These are phyloP conservation scores for Alternaria sp. DNA, from an alignment of 2,329 filamentous ascomycete species.

Conservation along the genomic window DNA sequence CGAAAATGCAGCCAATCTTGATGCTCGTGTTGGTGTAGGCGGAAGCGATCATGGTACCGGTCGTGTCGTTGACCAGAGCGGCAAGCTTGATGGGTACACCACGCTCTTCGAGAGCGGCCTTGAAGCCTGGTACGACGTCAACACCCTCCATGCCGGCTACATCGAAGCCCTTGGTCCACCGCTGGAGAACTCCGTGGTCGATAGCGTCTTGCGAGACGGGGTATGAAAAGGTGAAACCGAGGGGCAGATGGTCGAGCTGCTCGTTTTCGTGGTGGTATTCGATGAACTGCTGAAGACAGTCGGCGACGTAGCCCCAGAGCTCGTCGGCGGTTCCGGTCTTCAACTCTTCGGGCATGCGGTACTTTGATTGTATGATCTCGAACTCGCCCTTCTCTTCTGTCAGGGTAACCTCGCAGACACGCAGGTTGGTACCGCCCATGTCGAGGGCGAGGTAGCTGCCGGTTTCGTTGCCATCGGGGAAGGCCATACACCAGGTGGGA, in stretches of 20 bases:
- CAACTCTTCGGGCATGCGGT: slow-evolving; percentile 92
- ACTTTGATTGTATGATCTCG: slow-evolving; percentile 96
- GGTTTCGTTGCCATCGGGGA: slow-evolving; percentile 85
- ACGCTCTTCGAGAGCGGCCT: slow-evolving; percentile 77
- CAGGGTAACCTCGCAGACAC: slow-evolving; percentile 92
- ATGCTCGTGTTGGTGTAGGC: slow-evolving; percentile 94
- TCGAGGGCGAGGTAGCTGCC: slow-evolving; percentile 91
- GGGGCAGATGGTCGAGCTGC: slow-evolving; percentile 72
- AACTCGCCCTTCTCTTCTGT: slow-evolving; percentile 91
- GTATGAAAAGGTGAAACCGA: slow-evolving; percentile 98
- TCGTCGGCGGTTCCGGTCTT: slow-evolving; percentile 87
- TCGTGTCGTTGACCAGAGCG: slow-evolving; percentile 97
- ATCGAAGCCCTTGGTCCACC: slow-evolving; percentile 98
- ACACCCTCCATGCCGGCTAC: slow-evolving; percentile 90
- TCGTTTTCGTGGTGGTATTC: slow-evolving; percentile 80
- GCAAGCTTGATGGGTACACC: slow-evolving; percentile 91
- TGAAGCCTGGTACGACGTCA: slow-evolving; percentile 90
- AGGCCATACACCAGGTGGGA: slow-evolving; percentile 94
- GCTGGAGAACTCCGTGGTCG: slow-evolving; percentile 89
- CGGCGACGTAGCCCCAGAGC: slow-evolving; percentile 94
- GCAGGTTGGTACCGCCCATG: slow-evolving; percentile 95
- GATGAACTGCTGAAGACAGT: slow-evolving; percentile 91
- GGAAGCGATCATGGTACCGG: slow-evolving; percentile 94
- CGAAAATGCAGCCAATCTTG: slow-evolving; percentile 97
- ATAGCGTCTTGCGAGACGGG: slow-evolving; percentile 93